A percentile compares a stretch with the other conserved stretches of the same genome.
These are phyloP conservation scores for Mycena vulgaris DNA, from an alignment of 768 basidiomycete genomes.

Conservation along the genomic window DNA sequence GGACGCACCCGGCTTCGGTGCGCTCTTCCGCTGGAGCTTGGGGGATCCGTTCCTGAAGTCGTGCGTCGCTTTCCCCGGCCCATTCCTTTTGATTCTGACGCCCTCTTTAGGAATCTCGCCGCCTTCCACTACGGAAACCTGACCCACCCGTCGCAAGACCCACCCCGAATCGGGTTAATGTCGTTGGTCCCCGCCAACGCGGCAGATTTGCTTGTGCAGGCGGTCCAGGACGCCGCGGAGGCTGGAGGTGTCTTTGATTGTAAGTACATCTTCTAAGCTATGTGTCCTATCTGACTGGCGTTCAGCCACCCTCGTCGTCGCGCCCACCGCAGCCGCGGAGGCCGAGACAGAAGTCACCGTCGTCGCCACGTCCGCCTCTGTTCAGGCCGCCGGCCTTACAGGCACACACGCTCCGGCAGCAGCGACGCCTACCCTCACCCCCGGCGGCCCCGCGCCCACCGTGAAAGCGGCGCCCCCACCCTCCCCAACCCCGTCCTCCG, in stretches of 20 bases:
- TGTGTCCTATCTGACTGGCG: background rate
- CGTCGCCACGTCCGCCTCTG: constrained; percentile 17
- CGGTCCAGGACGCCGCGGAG: constrained; percentile 53
- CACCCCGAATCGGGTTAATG: constrained; percentile 77
- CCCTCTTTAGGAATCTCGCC: constrained; percentile 64
- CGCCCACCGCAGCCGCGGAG: constrained; percentile 54
- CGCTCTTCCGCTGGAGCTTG: constrained; percentile 79
- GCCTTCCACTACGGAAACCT: constrained; percentile 83
- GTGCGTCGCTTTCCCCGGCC: constrained; percentile 56
- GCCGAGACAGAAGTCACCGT: constrained; percentile 40
- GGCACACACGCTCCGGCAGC: constrained; percentile 1
- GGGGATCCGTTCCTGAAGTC: constrained; percentile 82
- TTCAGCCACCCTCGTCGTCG: constrained; percentile 52
- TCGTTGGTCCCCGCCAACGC: constrained; percentile 75
- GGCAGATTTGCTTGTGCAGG: constrained; percentile 51
- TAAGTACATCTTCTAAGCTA: constrained; percentile 25
- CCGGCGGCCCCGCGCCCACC: background rate
- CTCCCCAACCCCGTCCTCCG: background rate
- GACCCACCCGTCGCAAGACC: constrained; percentile 75
- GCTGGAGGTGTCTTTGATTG: constrained; percentile 59
- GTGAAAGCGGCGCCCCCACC: background rate
- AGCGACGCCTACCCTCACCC: too few species aligned
- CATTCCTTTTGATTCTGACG: background rate
- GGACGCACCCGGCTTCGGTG: constrained; percentile 68
- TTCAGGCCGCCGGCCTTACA: constrained; percentile 24